Base-by-base conservation (phyloP, 129 eudicot species). In the Tagetes patula region DNA sequence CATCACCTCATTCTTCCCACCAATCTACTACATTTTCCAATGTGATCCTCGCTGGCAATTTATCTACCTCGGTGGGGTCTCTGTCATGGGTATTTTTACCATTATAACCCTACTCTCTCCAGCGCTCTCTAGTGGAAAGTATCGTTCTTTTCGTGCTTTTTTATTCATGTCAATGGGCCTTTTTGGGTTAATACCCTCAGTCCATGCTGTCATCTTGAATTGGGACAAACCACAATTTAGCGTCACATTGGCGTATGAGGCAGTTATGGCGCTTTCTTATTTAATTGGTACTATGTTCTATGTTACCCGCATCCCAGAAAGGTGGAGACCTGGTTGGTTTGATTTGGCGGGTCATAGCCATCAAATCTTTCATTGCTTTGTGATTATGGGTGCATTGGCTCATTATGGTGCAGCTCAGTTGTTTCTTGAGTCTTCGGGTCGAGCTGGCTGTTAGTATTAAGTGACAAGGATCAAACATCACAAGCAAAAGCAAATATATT, bases 321-420 rank as follows among this genome's bases (percentile, higher is more conserved):
- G 96, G 72, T 94, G 96, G 96, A 70, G n/a, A 78, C 98, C 98
- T 0, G 98, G 98, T 11, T 86, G 87, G 91, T 94, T 94, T 70
- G 98, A 94, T 65, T 75, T 94, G 41, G 96, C 91, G 1, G 98
- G 98, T 9, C 97, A 94, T 37, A 94, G 97, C 60, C 97, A 90
- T 66, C 96, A 94, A 67, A 90, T 90, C 3, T 94, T 94, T 59
- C 96, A 94, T 78, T 87, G 86, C 71, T 83, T 94, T 64, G 98
- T 94, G 83, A 81, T 94, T 14, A 71, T 84, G 85, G 98, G 96
- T 61, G 97, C 97, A 3, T 80, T 94, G 87, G 88, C 98, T 50
- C 98, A 94, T 70, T 90, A 90, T 71, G 96, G 86, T 47, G 98
- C 96, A 6, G 98, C 96, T 30, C 85, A 72, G 3, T 72, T 86